Conservation (phyloP, 192 early-diverging fungal species). For the Backusella parvicylindrica region DNA sequence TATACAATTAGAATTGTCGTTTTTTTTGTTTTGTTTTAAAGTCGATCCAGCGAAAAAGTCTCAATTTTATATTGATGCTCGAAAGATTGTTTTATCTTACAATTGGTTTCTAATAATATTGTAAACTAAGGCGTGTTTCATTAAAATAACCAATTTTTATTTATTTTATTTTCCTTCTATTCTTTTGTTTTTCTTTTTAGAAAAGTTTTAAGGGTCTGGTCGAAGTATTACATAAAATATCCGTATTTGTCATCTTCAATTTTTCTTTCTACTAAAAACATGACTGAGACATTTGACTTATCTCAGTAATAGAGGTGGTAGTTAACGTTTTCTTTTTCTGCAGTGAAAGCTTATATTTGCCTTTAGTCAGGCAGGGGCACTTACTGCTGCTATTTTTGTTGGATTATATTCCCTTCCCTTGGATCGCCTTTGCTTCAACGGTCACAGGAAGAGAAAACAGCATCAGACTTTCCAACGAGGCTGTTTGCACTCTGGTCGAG, state of each 20-base stretch:
- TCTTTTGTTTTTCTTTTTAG: background rate
- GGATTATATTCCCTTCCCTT: too few species aligned
- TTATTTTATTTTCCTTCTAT: background rate
- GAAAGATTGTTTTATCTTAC: background rate
- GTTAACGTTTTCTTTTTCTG: too few species aligned
- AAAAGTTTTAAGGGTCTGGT: background rate
- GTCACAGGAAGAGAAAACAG: too few species aligned
- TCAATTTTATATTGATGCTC: background rate
- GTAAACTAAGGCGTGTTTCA: background rate
- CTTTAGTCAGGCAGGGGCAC: too few species aligned
- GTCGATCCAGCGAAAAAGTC: background rate
- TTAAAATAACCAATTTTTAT: background rate
- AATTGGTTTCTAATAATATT: too few species aligned
- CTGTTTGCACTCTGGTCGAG: too few species aligned
- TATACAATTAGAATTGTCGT: background rate
- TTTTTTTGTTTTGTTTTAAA: background rate
- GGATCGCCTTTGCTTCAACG: too few species aligned
- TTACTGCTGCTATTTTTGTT: too few species aligned
- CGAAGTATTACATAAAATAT: background rate
- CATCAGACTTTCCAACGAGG: too few species aligned
- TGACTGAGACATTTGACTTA: too few species aligned
- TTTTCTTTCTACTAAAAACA: background rate
- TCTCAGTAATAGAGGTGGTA: too few species aligned
- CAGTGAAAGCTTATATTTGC: too few species aligned
- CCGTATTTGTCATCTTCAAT: background rate